Evolutionary conservation across 129 eudicot genomes (phyloP).

Genomic region (Dittrichia graveolens): DNA sequence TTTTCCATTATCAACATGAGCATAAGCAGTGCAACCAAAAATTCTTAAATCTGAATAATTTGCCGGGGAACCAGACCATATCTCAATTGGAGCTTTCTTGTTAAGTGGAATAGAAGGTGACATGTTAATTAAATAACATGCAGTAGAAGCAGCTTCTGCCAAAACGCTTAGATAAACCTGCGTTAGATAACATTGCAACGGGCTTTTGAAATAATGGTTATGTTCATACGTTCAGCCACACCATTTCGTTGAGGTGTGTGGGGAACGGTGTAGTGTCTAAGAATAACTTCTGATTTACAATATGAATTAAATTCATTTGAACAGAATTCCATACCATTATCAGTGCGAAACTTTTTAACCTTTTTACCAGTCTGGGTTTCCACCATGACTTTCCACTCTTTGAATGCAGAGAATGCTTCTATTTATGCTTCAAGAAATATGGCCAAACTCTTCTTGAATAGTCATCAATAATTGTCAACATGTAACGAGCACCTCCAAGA

Average conservation of each 20-base stretch:
- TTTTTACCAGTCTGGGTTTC: conserved; percentile 22
- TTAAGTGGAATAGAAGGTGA: conserved; percentile 4
- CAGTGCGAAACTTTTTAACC: conserved; percentile 22
- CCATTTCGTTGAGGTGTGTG: conserved; percentile 28
- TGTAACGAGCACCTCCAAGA: neutral
- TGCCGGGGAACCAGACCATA: conserved; percentile 7
- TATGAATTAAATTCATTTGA: conserved; percentile 7
- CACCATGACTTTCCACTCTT: conserved; percentile 25
- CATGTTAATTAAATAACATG: conserved; percentile 12
- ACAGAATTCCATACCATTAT: conserved; percentile 32
- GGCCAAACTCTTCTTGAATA: conserved; percentile 12
- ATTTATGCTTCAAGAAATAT: conserved; percentile 22
- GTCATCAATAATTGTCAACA: conserved; percentile 29
- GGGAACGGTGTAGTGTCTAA: conserved; percentile 19
- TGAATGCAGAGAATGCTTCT: conserved; percentile 23
- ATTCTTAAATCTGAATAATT: neutral
- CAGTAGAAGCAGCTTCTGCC: neutral
- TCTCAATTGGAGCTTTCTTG: conserved; percentile 11
- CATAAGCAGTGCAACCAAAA: conserved; percentile 21
- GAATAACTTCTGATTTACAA: conserved; percentile 17
- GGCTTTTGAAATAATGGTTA: conserved; percentile 8
- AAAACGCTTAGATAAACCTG: conserved; percentile 16
- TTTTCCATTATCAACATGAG: conserved; percentile 22
- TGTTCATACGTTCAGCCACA: conserved; percentile 34
- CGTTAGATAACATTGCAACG: conserved; percentile 21